Percentiles rank a stretch among this genome's conserved stretches.
phyloP scores from a whole-genome alignment of 345 rosid species.

The Nasturtium officinale region DNA sequence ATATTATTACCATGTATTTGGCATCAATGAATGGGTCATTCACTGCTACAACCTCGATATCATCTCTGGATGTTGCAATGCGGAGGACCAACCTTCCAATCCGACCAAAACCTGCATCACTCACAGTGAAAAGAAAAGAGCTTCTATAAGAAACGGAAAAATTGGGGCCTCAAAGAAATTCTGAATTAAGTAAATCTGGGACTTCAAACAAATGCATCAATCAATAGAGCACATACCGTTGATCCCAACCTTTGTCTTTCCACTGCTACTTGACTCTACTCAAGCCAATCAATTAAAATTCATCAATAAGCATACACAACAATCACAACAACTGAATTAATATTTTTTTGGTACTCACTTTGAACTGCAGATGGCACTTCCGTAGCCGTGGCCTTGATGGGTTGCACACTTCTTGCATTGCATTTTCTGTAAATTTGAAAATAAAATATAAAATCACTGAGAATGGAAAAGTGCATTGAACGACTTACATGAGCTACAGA shows the following conservation, averaged over 20 bases:
- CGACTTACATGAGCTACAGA: background rate
- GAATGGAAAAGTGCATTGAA: conserved; percentile 1
- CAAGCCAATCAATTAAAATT: conserved; percentile 38
- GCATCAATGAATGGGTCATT: conserved; percentile 97
- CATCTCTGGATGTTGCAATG: conserved; percentile 86
- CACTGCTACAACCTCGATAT: conserved; percentile 84
- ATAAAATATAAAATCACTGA: background rate
- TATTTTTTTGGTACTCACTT: conserved; percentile 49
- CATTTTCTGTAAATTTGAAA: conserved; percentile 47
- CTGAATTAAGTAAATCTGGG: background rate
- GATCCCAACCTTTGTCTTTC: conserved; percentile 83
- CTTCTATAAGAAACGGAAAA: background rate
- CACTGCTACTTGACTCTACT: conserved; percentile 56
- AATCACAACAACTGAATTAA: background rate
- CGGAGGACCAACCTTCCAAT: conserved; percentile 96
- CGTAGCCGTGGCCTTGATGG: conserved; percentile 82
- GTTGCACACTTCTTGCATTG: conserved; percentile 52
- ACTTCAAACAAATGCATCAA: background rate
- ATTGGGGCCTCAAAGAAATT: background rate
- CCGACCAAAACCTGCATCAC: conserved; percentile 89
- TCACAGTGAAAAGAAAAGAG: background rate
- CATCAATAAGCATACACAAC: conserved; percentile 33
- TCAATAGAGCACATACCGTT: conserved; percentile 60
- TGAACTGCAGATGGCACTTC: conserved; percentile 62
- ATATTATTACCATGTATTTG: conserved; percentile 80